Evolutionary conservation across 2,329 filamentous ascomycete species (phyloP), one percentile per base, ranked within the genome.

Genomic region (Penicillium sp.): DNA sequence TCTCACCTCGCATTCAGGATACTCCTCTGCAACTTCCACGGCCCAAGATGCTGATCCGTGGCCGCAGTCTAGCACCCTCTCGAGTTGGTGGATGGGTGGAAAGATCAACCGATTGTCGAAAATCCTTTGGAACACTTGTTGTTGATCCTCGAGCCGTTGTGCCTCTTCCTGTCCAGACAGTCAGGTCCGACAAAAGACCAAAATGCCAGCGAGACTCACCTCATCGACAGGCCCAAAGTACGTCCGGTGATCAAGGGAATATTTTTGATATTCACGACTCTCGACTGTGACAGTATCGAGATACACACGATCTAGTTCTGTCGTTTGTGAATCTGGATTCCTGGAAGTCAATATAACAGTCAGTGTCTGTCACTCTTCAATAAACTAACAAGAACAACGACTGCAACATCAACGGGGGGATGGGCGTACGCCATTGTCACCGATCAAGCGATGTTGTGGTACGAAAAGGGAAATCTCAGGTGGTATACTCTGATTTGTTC

Each of bases 21-120:
- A 77, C 58, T 81, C 76, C 65, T 83, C 81, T 44, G 88, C 88
- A 49, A 89, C 85, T 22, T 88, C 86, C 32, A 83, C 74, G 21
- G 88, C 87, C 89, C 89, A 92, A 45, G 84, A 79, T 39, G 81
- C 88, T n/a, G 85, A 80, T 39, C 89, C 89, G 71, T 85, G 89
- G 0, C 89, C 89, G 63, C 87, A 91, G 54, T 92, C 89, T 27
- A 92, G 78, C 40, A 91, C 81, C 64, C 81, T 82, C 61, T 77
- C 75, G 22, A 83, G 81, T 27, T 78, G 75, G 43, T 70, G 73
- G 46, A 90, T 75, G 5, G 86, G 86, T n/a, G 88, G 87, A 57
- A 91, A 90, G 64, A 91, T 82, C 24, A 89, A 76, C 60, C 85
- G 81, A 55, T 82, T 76, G 59, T 91, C 86, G 67, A 91, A 90